These are phyloP conservation scores for Candida ipomoeae DNA, from an alignment of 805 yeast genomes.

Conservation along the genomic window DNA sequence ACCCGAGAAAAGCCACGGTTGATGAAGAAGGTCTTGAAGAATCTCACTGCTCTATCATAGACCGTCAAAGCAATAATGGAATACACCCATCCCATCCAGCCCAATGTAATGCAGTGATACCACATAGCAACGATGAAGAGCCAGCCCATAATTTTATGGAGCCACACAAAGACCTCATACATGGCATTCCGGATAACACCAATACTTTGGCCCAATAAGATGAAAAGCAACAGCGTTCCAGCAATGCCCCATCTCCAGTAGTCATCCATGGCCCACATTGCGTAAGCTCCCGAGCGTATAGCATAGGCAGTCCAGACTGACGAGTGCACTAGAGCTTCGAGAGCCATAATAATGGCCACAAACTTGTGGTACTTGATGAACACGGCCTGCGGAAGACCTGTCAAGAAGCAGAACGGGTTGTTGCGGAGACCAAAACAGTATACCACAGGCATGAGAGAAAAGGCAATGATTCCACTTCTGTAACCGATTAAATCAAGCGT, in stretches of 20 bases:
- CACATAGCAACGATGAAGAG: constrained; percentile 19
- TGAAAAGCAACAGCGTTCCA: constrained; percentile 13
- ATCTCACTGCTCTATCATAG: constrained; percentile 13
- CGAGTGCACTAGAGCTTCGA: constrained; percentile 17
- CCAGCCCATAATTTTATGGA: constrained; percentile 17
- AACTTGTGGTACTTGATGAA: constrained; percentile 17
- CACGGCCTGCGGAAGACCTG: constrained; percentile 15
- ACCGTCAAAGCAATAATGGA: constrained; percentile 15
- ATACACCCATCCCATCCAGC: constrained; percentile 22
- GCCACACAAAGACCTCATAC: constrained; percentile 15
- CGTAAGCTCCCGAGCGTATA: constrained; percentile 13
- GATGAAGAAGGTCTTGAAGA: constrained; percentile 13
- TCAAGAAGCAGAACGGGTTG: constrained; percentile 16
- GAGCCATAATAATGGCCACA: constrained; percentile 14
- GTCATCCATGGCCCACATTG: constrained; percentile 13
- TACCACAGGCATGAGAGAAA: constrained; percentile 18
- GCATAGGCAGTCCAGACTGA: constrained; percentile 18
- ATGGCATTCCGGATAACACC: constrained; percentile 9
- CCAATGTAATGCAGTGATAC: constrained; percentile 16
- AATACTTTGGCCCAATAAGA: constrained; percentile 16
- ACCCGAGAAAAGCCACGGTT: constrained; percentile 15
- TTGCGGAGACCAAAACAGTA: constrained; percentile 17
- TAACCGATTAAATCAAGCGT: constrained; percentile 18
- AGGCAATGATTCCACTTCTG: constrained; percentile 16
- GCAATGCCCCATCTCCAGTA: constrained; percentile 19